Conservation (phyloP, 257 asterid species). For the Prunella vulgaris region DNA sequence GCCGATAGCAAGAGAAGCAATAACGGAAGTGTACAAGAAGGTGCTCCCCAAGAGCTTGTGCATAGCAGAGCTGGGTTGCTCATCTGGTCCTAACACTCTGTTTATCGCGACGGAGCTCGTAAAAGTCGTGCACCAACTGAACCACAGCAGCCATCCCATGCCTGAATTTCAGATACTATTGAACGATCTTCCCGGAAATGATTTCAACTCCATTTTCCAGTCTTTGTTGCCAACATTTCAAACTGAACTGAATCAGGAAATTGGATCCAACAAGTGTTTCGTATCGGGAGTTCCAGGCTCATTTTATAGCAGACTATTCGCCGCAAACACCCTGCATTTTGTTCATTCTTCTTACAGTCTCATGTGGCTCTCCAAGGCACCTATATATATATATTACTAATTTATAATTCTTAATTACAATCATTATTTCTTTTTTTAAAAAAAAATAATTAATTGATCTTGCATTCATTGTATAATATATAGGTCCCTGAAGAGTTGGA, state of each 20-base stretch:
- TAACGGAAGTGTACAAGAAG: slow-evolving; percentile 28
- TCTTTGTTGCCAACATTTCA: slow-evolving; percentile 32
- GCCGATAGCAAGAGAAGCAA: slow-evolving; percentile 38
- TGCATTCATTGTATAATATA: no score
- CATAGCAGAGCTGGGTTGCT: slow-evolving; percentile 72
- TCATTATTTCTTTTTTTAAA: no score
- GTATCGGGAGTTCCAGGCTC: slow-evolving; percentile 56
- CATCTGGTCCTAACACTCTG: slow-evolving; percentile 61
- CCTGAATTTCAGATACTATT: slow-evolving; percentile 47
- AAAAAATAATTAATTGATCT: not conserved
- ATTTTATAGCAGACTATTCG: slow-evolving; percentile 57
- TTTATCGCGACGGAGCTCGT: slow-evolving; percentile 29
- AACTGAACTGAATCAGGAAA: slow-evolving; percentile 21
- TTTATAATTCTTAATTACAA: no score
- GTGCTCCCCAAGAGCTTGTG: slow-evolving; percentile 15
- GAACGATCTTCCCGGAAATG: slow-evolving; percentile 69
- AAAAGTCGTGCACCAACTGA: slow-evolving; percentile 12
- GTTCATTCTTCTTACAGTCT: slow-evolving; percentile 67
- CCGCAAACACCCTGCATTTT: slow-evolving; percentile 46
- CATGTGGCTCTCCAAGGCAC: slow-evolving; percentile 57
- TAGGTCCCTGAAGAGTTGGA: slow-evolving; percentile 46
- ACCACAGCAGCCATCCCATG: slow-evolving; percentile 17
- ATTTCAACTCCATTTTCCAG: slow-evolving; percentile 54
- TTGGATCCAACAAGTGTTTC: slow-evolving; percentile 17
- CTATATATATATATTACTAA: no score